These are phyloP conservation scores for Pseudogymnoascus sp. DNA, from an alignment of 2,329 filamentous ascomycete genomes.

Conservation along the genomic window DNA sequence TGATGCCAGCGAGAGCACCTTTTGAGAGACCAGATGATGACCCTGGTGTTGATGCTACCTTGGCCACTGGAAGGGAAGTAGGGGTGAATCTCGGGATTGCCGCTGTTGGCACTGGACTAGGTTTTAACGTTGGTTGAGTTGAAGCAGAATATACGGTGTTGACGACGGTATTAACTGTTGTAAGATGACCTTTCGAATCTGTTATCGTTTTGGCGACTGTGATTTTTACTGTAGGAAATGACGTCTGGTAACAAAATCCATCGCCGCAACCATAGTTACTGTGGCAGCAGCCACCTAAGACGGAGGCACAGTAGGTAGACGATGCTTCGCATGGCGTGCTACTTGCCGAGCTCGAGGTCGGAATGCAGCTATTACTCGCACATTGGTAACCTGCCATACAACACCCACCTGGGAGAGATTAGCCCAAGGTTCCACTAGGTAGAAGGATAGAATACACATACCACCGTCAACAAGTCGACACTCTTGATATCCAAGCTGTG, in stretches of 20 bases:
- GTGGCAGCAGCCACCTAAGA: constrained; percentile 45
- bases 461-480: constrained; percentile 34
- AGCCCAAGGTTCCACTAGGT: background rate
- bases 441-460: constrained; percentile 13
- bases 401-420: constrained; percentile 32
- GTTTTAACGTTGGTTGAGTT: constrained; percentile 33
- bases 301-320: constrained; percentile 42
- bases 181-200: constrained; percentile 30
- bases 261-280: constrained; percentile 42
- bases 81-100: constrained; percentile 12
- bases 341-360: constrained; percentile 35
- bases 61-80: constrained; percentile 14
- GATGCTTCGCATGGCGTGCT: constrained; percentile 36
- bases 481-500: constrained; percentile 31
- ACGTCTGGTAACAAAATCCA: constrained; percentile 40
- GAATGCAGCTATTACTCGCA: constrained; percentile 33
- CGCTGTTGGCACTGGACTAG: constrained; percentile 25
- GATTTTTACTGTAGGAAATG: constrained; percentile 37
- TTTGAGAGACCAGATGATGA: constrained; percentile 19
- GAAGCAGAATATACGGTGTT: background rate
- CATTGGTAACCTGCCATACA: constrained; percentile 41
- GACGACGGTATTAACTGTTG: constrained; percentile 33
- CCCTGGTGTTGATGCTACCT: constrained; percentile 31
- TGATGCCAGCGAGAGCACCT: constrained; percentile 43
- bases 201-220: constrained; percentile 40